Evolutionary conservation across 2,329 filamentous ascomycete genomes (phyloP).

Genomic region (Lasiodiplodia theobromae): DNA sequence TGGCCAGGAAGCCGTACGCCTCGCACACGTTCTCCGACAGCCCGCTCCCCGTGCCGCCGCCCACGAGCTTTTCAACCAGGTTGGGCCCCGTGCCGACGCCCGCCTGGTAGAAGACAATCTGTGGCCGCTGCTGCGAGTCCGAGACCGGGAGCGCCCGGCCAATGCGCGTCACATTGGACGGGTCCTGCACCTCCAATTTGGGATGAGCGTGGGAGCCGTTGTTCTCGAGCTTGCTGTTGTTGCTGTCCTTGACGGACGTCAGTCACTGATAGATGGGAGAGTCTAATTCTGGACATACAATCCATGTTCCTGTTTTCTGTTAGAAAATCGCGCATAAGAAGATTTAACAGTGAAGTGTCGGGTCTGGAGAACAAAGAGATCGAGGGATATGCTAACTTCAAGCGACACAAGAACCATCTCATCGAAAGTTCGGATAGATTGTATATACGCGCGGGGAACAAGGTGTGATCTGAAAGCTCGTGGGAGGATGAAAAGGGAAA

Average conservation of each 20-base stretch:
- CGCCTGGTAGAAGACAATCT: slow-evolving; percentile 52
- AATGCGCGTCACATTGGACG: slow-evolving; percentile 51
- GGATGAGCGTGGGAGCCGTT: slow-evolving; percentile 6
- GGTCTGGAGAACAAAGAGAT: not conserved
- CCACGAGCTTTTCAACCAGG: slow-evolving; percentile 30
- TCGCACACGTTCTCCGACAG: slow-evolving; percentile 62
- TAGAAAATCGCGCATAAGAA: not conserved
- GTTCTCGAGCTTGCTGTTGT: slow-evolving; percentile 30
- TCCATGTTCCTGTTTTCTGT: slow-evolving; percentile 15
- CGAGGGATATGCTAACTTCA: not conserved
- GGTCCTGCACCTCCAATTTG: slow-evolving; percentile 32
- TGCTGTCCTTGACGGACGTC: slow-evolving; percentile 17
- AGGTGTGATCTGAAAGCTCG: not conserved
- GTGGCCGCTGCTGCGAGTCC: slow-evolving; percentile 40
- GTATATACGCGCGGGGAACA: not conserved
- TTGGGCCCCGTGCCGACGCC: slow-evolving; percentile 46
- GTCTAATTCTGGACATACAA: not conserved
- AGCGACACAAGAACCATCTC: not conserved
- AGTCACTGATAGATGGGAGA: not conserved
- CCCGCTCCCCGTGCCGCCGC: slow-evolving; percentile 39
- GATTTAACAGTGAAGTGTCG: not conserved
- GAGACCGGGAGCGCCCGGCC: slow-evolving; percentile 44
- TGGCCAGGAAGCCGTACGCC: slow-evolving; percentile 68
- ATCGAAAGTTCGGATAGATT: not conserved
- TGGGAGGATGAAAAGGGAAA: too few species aligned